Evolutionary conservation across 2,329 filamentous ascomycete genomes (phyloP).

Genomic region (Neopestalotiopsis sp.): DNA sequence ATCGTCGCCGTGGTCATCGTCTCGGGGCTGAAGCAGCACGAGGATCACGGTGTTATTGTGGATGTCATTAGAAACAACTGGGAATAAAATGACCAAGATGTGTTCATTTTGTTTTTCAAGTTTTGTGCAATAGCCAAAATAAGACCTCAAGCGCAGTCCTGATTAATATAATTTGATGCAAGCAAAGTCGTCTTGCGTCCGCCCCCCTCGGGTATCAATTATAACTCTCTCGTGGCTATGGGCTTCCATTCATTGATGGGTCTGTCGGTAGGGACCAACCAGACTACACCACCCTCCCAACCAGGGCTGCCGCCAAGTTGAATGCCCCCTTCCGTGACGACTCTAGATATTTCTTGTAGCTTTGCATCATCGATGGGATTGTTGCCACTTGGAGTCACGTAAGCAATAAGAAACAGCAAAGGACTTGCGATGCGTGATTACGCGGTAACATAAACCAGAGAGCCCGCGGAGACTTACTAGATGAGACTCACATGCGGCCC

Average conservation of each 20-base stretch:
- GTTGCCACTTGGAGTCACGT: slow-evolving; percentile 27
- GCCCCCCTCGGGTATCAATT: neutral
- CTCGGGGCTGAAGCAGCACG: slow-evolving; percentile 75
- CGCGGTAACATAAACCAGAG: neutral
- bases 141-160: neutral
- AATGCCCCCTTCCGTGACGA: slow-evolving; percentile 31
- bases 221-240: slow-evolving; percentile 30
- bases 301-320: slow-evolving; percentile 24
- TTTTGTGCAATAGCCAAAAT: neutral
- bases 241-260: slow-evolving; percentile 37
- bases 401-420: neutral
- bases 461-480: slow-evolving; percentile 34
- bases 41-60: slow-evolving; percentile 79
- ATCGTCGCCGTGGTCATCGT: slow-evolving; percentile 78
- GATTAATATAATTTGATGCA: neutral
- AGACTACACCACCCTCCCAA: slow-evolving; percentile 37
- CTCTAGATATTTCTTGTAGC: slow-evolving; percentile 27
- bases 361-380: slow-evolving; percentile 30
- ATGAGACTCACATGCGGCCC: slow-evolving; percentile 40
- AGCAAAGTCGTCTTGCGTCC: neutral
- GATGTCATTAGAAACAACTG: slow-evolving; percentile 67
- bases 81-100: slow-evolving; percentile 28
- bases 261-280: slow-evolving; percentile 38
- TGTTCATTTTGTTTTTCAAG: neutral
- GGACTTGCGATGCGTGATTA: neutral